Evolutionary conservation across 257 asterid species (phyloP).

Genomic region (Gardenia jasminoides): DNA sequence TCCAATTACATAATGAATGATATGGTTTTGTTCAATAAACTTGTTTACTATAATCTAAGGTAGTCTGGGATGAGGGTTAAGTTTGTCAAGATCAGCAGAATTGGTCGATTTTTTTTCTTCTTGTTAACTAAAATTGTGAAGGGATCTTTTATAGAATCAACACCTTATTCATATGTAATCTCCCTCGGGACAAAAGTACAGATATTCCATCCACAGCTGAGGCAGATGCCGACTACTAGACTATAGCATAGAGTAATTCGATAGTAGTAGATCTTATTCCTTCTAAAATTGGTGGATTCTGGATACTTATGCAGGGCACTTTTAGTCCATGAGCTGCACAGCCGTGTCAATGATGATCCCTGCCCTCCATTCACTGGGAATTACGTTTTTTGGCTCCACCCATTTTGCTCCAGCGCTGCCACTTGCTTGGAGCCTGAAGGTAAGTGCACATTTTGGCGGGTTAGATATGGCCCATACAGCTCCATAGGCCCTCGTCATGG

Average conservation of each 20-base stretch:
- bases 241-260: not conserved
- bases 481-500: conserved; percentile 23
- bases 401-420: conserved; percentile 21
- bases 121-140: not conserved
- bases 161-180: too few relatives aligned
- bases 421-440: conserved; percentile 19
- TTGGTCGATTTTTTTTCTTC: not conserved
- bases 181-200: not conserved
- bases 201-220: not conserved
- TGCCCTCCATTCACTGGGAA: conserved; percentile 27
- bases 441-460: conserved; percentile 22
- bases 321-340: conserved; percentile 20
- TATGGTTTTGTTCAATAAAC: not conserved
- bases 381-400: conserved; percentile 14
- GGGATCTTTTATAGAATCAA: not conserved
- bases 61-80: not conserved
- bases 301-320: not conserved
- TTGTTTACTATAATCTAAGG: not conserved
- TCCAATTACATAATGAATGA: not conserved
- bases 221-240: not conserved
- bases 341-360: conserved; percentile 20
- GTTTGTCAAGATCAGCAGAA: not conserved
- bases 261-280: not conserved
- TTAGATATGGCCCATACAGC: conserved; percentile 20
- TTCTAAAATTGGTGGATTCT: not conserved